phyloP scores from a whole-genome alignment of 2,329 filamentous ascomycete species.

The Nannizzia gypsea region DNA sequence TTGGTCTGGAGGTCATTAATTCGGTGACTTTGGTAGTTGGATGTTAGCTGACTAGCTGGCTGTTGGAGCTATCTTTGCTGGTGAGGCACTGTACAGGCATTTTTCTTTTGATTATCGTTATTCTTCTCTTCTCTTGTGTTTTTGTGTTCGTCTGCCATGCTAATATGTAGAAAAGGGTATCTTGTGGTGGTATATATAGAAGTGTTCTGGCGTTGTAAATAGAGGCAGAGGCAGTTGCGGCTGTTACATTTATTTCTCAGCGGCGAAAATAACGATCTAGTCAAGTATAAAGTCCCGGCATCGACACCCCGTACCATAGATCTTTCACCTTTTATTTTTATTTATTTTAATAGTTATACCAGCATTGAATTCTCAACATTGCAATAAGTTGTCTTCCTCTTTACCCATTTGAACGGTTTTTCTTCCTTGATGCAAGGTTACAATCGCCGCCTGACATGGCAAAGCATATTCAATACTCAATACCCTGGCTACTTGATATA shows the following conservation, averaged over 20 bases:
- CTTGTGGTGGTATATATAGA: neutral
- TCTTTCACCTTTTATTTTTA: neutral
- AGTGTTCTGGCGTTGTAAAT: neutral
- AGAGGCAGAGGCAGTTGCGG: neutral
- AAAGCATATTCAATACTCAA: no score
- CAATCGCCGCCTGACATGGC: no score
- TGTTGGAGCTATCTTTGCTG: neutral
- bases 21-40: conserved; percentile 8
- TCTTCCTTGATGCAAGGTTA: no score
- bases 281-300: no score
- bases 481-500: no score
- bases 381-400: no score
- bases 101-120: neutral
- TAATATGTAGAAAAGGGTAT: neutral
- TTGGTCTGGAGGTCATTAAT: conserved; percentile 14
- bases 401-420: no score
- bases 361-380: no score
- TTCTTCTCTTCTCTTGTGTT: conserved; percentile 11
- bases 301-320: neutral
- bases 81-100: neutral
- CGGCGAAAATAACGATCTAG: no score
- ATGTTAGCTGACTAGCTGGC: conserved; percentile 6
- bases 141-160: neutral
- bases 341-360: no score
- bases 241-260: neutral